Percentiles rank a stretch among this genome's conserved stretches.
phyloP scores from a whole-genome alignment of 176 grass and related monocot genomes.

The Ampelocalamus luodianensis region DNA sequence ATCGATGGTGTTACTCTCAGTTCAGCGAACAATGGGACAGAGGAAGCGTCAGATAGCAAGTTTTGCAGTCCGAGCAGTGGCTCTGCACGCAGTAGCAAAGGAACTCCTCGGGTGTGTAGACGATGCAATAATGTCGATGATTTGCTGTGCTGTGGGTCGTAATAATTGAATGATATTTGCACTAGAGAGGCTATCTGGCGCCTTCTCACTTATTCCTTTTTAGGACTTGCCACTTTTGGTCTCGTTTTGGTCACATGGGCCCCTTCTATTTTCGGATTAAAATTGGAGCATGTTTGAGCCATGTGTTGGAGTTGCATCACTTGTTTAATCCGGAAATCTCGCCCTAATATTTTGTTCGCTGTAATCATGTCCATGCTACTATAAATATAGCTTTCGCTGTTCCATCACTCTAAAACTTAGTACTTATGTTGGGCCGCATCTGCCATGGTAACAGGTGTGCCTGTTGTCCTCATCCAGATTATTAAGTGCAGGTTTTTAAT shows the following conservation, averaged over 20 bases:
- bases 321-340: neutral
- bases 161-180: conserved; percentile 1
- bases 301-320: neutral
- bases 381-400: neutral
- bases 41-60: neutral
- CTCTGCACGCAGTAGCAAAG: neutral
- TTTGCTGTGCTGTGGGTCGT: neutral
- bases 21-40: neutral
- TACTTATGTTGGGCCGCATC: neutral
- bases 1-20: conserved; percentile 23
- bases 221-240: neutral
- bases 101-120: neutral
- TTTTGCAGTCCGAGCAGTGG: neutral
- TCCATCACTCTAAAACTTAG: neutral
- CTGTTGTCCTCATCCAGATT: too few species aligned
- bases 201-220: neutral
- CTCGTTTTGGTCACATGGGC: neutral
- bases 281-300: neutral
- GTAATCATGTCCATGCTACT: neutral
- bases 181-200: neutral
- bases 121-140: neutral
- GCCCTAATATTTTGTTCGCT: neutral
- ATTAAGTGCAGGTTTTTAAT: too few species aligned
- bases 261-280: neutral
- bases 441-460: neutral